Evolutionary conservation across 805 yeast species (phyloP).

Genomic region (Candida hispaniensis): DNA sequence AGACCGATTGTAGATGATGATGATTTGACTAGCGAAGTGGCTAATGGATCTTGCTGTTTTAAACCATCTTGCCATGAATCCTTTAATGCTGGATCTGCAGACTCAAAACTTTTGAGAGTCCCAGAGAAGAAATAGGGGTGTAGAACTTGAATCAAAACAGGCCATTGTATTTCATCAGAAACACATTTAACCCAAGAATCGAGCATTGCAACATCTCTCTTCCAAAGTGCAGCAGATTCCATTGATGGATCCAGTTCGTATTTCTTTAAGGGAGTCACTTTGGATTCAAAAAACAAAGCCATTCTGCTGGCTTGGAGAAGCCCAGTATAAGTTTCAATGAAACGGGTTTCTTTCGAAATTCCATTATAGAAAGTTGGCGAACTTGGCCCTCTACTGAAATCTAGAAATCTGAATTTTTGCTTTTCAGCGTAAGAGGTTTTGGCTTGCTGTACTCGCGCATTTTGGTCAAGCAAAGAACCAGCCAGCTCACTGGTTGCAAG

Average conservation of each 20-base stretch:
- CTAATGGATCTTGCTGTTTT: too few relatives aligned
- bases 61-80: constrained; percentile 1
- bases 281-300: constrained; percentile 9
- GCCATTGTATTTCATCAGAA: too few relatives aligned
- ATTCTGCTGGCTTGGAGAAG: constrained; percentile 1
- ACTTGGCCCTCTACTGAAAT: too few relatives aligned
- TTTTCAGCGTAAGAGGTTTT: too few relatives aligned
- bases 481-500: too few relatives aligned
- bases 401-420: too few relatives aligned
- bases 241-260: constrained; percentile 2
- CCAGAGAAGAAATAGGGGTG: constrained; percentile 10
- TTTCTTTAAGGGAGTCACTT: constrained; percentile 2
- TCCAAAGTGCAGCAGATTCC: constrained; percentile 4
- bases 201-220: not conserved
- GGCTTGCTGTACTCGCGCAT: too few relatives aligned
- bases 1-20: too few relatives aligned
- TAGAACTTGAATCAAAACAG: constrained; percentile 8
- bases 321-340: constrained; percentile 14
- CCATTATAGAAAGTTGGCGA: constrained; percentile 9
- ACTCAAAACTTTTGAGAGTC: constrained; percentile 13
- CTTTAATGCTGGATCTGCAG: constrained; percentile 7
- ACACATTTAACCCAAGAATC: constrained; percentile 8
- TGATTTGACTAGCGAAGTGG: too few relatives aligned
- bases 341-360: constrained; percentile 11
- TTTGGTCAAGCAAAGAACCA: too few relatives aligned